Conservation (phyloP, 805 yeast species). For the Barnettozyma sp. region DNA sequence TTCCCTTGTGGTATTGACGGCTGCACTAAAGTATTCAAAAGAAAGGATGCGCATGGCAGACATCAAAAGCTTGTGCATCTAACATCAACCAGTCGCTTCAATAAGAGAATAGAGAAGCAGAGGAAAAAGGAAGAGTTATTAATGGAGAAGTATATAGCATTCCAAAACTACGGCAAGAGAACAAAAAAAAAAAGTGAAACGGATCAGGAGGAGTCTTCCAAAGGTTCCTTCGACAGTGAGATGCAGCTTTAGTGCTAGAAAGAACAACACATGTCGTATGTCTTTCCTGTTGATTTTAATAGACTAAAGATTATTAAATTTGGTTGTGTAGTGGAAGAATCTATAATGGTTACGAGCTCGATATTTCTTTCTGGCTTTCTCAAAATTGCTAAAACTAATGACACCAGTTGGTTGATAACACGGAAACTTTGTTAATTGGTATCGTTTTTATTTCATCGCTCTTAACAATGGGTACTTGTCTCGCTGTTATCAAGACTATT, state of each 20-base stretch:
- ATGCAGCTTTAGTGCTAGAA: too few species aligned
- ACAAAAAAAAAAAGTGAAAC: background rate
- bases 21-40: constrained; percentile 43
- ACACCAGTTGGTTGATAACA: too few species aligned
- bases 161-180: constrained; percentile 1
- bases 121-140: background rate
- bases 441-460: too few species aligned
- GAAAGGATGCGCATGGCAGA: constrained; percentile 48
- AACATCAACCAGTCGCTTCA: constrained; percentile 34
- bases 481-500: constrained; percentile 50
- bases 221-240: too few species aligned
- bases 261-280: too few species aligned
- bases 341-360: too few species aligned
- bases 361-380: too few species aligned
- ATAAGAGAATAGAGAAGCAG: constrained; percentile 24
- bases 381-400: too few species aligned
- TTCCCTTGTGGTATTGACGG: constrained; percentile 26
- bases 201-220: constrained; percentile 26
- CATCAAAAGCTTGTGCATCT: constrained; percentile 47
- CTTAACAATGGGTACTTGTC: constrained; percentile 45
- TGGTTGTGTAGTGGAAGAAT: too few species aligned
- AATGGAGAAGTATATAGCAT: constrained; percentile 1
- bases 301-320: too few species aligned
- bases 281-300: too few species aligned
- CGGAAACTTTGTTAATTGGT: too few species aligned